Evolutionary conservation across 179 eudicot genomes (phyloP).

Genomic region (Camellia oleifera): DNA sequence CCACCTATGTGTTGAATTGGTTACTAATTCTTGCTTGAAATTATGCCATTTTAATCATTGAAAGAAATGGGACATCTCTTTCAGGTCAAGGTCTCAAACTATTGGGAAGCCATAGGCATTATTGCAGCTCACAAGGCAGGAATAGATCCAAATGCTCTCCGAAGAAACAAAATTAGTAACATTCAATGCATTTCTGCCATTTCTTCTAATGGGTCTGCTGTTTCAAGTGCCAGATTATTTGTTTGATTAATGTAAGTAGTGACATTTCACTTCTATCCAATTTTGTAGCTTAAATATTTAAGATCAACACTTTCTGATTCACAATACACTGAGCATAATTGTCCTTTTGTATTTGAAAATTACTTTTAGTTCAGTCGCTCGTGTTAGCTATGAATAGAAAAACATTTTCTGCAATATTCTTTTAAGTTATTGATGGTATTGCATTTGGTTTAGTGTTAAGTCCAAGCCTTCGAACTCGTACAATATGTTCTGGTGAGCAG

Average conservation of each 20-base stretch:
- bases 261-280: not conserved
- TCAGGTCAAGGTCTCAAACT: constrained; percentile 78
- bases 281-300: not conserved
- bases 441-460: not conserved
- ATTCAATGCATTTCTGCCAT: constrained; percentile 30
- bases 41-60: not conserved
- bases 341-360: constrained; percentile 5
- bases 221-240: constrained; percentile 26
- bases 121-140: constrained; percentile 94
- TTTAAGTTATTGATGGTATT: not conserved
- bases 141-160: constrained; percentile 74
- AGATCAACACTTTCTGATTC: constrained; percentile 2
- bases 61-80: not conserved
- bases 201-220: constrained; percentile 39
- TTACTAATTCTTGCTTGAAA: not conserved
- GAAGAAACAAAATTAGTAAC: constrained; percentile 54
- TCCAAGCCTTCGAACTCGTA: not conserved
- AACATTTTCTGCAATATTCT: not conserved
- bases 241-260: constrained; percentile 14
- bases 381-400: not conserved
- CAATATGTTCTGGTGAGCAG: not conserved
- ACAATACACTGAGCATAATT: not conserved
- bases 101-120: constrained; percentile 96
- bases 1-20: not conserved
- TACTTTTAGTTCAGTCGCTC: not conserved